These are phyloP conservation scores for Sphaerobolus stellatus DNA, from an alignment of 1,284 basidiomycete genomes.

Conservation along the genomic window DNA sequence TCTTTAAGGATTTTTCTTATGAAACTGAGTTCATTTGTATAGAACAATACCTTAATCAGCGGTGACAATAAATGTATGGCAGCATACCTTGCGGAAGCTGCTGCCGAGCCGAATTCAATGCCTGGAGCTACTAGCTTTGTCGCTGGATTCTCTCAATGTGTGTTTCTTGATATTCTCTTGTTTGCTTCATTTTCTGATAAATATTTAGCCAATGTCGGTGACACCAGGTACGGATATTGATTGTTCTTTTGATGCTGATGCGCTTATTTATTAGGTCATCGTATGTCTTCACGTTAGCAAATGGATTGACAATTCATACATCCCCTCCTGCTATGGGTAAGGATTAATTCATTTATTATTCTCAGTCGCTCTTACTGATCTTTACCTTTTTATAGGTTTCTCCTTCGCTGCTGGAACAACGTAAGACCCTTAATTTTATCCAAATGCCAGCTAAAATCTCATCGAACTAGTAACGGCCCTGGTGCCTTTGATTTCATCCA, in stretches of 20 bases:
- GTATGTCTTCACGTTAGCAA: constrained; percentile 62
- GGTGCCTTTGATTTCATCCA: constrained; percentile 82
- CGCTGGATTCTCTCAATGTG: constrained; percentile 75
- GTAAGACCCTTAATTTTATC: constrained; percentile 37
- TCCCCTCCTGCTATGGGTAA: constrained; percentile 78
- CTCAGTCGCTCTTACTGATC: constrained; percentile 11
- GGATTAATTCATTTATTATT: constrained; percentile 7
- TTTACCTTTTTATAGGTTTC: constrained; percentile 45
- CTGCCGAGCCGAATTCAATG: constrained; percentile 58
- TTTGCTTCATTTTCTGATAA: neutral
- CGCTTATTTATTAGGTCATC: too few species aligned
- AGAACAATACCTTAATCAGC: constrained; percentile 80
- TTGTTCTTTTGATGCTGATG: too few species aligned
- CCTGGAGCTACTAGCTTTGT: constrained; percentile 72
- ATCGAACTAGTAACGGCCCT: constrained; percentile 62
- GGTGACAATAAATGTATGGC: constrained; percentile 83
- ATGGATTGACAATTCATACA: constrained; percentile 68
- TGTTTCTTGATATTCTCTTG: constrained; percentile 17
- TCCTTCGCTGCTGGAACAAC: constrained; percentile 80
- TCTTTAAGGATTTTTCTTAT: too few species aligned
- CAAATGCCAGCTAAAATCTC: neutral
- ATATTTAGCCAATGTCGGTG: constrained; percentile 69
- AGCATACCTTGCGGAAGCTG: constrained; percentile 58
- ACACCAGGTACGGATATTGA: constrained; percentile 39
- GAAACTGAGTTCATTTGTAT: neutral